A percentile compares a stretch with the other conserved stretches of the same genome.
These are phyloP conservation scores for Primulina eburnea DNA, from an alignment of 257 asterid species.

Conservation along the genomic window DNA sequence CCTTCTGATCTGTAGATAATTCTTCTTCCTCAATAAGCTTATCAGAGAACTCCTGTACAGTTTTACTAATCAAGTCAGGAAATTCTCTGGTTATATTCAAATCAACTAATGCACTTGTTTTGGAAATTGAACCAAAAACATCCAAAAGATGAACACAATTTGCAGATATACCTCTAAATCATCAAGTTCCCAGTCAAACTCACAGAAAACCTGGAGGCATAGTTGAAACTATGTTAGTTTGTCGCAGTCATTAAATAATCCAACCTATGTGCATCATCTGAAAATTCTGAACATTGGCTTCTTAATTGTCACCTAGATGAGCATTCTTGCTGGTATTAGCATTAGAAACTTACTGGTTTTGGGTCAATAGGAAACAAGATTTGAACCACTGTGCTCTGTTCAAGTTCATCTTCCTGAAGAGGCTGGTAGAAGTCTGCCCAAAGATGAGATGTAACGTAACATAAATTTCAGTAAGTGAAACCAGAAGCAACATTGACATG, in stretches of 20 bases:
- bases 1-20: constrained; percentile 52
- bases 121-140: not conserved
- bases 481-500: constrained; percentile 3
- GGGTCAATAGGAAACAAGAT: constrained; percentile 70
- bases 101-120: not conserved
- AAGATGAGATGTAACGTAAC: constrained; percentile 13
- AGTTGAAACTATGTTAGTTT: constrained; percentile 22
- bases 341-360: constrained; percentile 55
- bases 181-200: constrained; percentile 91
- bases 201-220: constrained; percentile 66
- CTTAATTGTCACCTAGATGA: constrained; percentile 15
- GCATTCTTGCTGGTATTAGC: not conserved
- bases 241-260: not conserved
- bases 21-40: constrained; percentile 60
- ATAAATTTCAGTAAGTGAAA: constrained; percentile 13
- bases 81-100: not conserved
- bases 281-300: constrained; percentile 1
- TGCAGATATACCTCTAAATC: constrained; percentile 66
- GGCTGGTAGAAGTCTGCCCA: constrained; percentile 83
- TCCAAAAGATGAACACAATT: constrained; percentile 5
- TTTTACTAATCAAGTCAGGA: constrained; percentile 13
- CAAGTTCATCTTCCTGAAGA: constrained; percentile 67
- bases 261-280: constrained; percentile 11
- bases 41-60: constrained; percentile 61
- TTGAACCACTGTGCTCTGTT: constrained; percentile 64